Base-by-base conservation (phyloP, 1,139 yeast genomes). In the Protomyces inundatus region DNA sequence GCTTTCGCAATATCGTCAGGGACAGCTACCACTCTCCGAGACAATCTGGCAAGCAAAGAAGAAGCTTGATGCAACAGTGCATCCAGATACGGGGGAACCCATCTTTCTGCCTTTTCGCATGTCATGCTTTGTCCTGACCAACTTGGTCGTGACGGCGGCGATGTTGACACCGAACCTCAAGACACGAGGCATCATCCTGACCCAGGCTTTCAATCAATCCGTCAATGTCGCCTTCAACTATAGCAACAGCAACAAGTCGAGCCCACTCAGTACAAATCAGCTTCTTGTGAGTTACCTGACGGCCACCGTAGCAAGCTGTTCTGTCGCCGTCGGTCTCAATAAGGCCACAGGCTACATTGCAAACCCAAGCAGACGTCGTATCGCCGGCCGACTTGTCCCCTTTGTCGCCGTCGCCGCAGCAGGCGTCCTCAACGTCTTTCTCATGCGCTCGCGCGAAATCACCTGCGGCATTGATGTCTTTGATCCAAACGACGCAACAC, bases 351-450 rank as follows among this genome's bases (percentile, higher is more conserved):
- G 98, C 30, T 81, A 86, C 67, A 79, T 93, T 72, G 60, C 61
- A 23, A 30, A 48, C 12, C 35, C 65, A 37, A 79, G 82, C 52
- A 73, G 91, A 37, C 75, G 82, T n/a, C 86, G 95, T 3, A 80
- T 91, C 54, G 77, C 93, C 67, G 86, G 91, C 50, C 84, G 98
- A 70, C 80, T 93, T 66, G 96, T 93, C 5, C 98, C 98, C 4
- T 93, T 93, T 77, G 98, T 98, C 1, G 98, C 98, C 3, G 98
- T 93, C 48, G 97, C 91, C 0, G 85, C 95, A 56, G 98, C 98
- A 0, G 98, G 98, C 73, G 80, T 91, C 46, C 95, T 90, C 52
- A 93, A 93, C 71, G 97, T 93, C 36, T 89, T 89, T 72, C 81
- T 95, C 69, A 93, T 93, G 98, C 85, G 98, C 77, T 84, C 95